phyloP scores from a whole-genome alignment of 2,329 filamentous ascomycete species.

The Colletotrichum sp. region DNA sequence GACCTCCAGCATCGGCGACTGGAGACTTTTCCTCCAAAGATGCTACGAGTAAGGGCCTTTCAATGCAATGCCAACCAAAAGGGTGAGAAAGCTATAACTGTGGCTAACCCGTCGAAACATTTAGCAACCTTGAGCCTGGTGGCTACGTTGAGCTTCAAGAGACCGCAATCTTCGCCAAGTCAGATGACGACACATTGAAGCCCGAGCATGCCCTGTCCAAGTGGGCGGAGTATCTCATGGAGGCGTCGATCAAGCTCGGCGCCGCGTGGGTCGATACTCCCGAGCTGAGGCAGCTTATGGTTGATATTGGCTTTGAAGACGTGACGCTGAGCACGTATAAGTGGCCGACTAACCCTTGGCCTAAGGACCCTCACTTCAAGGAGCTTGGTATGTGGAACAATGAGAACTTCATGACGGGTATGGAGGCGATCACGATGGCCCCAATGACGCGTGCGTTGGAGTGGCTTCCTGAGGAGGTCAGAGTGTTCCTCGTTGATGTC shows the following conservation, averaged over 20 bases:
- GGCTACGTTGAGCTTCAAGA: neutral
- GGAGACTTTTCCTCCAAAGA: neutral
- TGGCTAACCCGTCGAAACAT: neutral
- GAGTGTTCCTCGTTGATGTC: neutral
- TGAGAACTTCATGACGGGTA: rapidly evolving
- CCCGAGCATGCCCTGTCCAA: neutral
- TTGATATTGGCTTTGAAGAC: neutral
- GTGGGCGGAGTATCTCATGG: rapidly evolving
- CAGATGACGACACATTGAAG: neutral
- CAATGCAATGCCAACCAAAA: neutral
- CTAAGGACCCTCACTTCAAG: neutral
- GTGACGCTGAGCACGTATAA: neutral
- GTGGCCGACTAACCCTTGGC: neutral
- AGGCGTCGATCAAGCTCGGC: neutral
- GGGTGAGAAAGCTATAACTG: rapidly evolving
- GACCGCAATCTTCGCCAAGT: neutral
- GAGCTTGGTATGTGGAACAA: neutral
- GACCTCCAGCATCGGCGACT: neutral
- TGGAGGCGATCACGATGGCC: neutral
- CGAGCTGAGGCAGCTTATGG: neutral
- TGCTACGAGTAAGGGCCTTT: neutral
- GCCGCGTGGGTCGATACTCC: neutral
- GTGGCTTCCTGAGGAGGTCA: neutral
- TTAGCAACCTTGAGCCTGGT: neutral
- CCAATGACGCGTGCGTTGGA: neutral